Base-by-base conservation (phyloP, 2,329 filamentous ascomycete species). In the Paecilomyces sp. region DNA sequence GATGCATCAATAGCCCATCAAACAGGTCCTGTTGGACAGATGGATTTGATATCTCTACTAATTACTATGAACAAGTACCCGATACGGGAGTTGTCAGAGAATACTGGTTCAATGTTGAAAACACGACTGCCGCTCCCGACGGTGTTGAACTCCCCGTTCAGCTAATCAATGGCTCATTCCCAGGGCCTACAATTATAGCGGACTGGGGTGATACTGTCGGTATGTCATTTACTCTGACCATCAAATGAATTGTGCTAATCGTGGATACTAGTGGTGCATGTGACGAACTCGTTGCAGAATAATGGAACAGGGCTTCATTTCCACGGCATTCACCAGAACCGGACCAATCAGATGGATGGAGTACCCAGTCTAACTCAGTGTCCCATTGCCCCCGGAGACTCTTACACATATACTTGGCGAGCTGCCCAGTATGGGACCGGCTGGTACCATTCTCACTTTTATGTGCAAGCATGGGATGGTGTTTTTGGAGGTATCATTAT, bases 401-500 rank as follows among this genome's bases (percentile, higher is more conserved):
- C 64, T 1, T 72, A 73, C 60, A 77, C 73, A 6, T 77, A 77
- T 57, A 64, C 64, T 18, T 76, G 68, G 70, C 64, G 70, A 34
- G 74, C 74, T 1, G 67, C 65, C 28, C 70, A 75, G 56, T 77
- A 77, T 53, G 75, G 75, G 0, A 66, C 68, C 2, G 64, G 64
- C 0, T 73, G 68, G 68, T 73, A 72, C 28, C 70, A 73, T 53
- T 72, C 69, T 15, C 75, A 77, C 54, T 71, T 75, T 31, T 64
- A 65, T 0, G 64, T 74, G 1, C 75, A 77, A 55, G 72, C 74
- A 13, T 72, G 71, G 66, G 78, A 87, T 58, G 87, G 87, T 0
- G 72, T 88, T 0, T 76, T 83, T 30, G 87, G 87, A 0, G 80
- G 79, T 2, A 82, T 89, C 36, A 72, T 88, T 2, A 74, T 77